Conservation (phyloP, 2,329 filamentous ascomycete genomes). For the Trichoderma endophyticum region DNA sequence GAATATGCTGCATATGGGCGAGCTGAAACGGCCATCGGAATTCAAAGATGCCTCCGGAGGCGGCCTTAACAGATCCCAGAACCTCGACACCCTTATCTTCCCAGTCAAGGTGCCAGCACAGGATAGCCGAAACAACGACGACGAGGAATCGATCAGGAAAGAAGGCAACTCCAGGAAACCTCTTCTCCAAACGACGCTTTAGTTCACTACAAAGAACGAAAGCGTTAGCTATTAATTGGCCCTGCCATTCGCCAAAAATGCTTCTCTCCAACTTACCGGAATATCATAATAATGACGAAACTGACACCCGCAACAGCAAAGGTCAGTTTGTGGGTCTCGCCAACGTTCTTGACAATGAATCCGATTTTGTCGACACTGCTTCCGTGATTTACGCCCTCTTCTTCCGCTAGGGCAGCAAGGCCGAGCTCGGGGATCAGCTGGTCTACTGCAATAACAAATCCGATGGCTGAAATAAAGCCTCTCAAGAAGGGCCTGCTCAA, state of each 20-base stretch:
- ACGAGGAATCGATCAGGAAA: constrained; percentile 89
- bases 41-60: constrained; percentile 67
- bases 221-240: neutral
- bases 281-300: constrained; percentile 87
- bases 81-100: constrained; percentile 76
- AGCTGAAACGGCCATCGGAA: constrained; percentile 84
- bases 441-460: constrained; percentile 92
- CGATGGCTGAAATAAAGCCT: constrained; percentile 96
- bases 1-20: constrained; percentile 75
- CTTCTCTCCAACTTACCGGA: constrained; percentile 54
- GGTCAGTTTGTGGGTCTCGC: constrained; percentile 70
- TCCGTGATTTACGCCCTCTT: constrained; percentile 69
- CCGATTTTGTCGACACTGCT: constrained; percentile 82
- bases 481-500: constrained; percentile 87
- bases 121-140: constrained; percentile 76
- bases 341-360: constrained; percentile 69
- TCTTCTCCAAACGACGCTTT: constrained; percentile 76
- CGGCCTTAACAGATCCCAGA: constrained; percentile 75
- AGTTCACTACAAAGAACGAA: constrained; percentile 56
- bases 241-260: neutral
- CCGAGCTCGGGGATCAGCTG: constrained; percentile 91
- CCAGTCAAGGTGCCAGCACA: constrained; percentile 77
- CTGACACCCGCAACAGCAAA: constrained; percentile 72
- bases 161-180: constrained; percentile 78
- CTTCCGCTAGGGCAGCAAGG: constrained; percentile 62